Evolutionary conservation across 805 yeast genomes (phyloP), one percentile per base, ranked within the genome.

Genomic region (Yarrowia phangngaensis): DNA sequence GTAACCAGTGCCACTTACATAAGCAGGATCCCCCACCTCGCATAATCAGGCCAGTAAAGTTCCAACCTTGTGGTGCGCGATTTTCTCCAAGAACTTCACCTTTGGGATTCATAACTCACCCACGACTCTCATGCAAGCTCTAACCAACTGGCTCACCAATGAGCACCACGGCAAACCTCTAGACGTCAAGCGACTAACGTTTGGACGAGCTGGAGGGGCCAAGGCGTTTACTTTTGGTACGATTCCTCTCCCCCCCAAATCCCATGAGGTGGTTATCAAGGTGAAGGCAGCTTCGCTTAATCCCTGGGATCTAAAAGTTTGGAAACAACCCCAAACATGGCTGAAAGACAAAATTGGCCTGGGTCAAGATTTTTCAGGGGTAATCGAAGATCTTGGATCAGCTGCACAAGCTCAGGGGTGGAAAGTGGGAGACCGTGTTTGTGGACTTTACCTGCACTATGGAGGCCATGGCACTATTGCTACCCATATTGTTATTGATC

Each of bases 361-460:
- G 20, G 92, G 92, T 1, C 74, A 82, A 56, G 89, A 82, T 54
- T 84, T 75, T 61, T 67, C 78, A 17, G 94, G 94, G 16, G 65
- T 65, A 4, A 66, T 84, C 20, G 68, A 70, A 4, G 71, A 72
- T 20, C 76, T 79, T 15, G 90, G 90, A 7, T 58, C 62, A 9
- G 65, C 67, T n/a, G 33, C 29, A 4, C 57, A 68, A 24, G 59
- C 57, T 15, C 54, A 56, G 8, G 55, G 58, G 20, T 80, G 60
- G 57, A 63, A 62, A 7, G 74, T 67, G 17, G 90, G 89, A 28
- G 84, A 79, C 55, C 71, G 70, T 30, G 87, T 84, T 0, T 74
- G 79, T 60, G 94, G 90, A 6, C 57, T 76, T 36, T 72, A 69
- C 46, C 71, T 71, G 58, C 83, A 81, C 36, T 65, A 52, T 13